Conservation (phyloP, 2,329 filamentous ascomycete genomes). For the Fusarium neocosmosporiellum region DNA sequence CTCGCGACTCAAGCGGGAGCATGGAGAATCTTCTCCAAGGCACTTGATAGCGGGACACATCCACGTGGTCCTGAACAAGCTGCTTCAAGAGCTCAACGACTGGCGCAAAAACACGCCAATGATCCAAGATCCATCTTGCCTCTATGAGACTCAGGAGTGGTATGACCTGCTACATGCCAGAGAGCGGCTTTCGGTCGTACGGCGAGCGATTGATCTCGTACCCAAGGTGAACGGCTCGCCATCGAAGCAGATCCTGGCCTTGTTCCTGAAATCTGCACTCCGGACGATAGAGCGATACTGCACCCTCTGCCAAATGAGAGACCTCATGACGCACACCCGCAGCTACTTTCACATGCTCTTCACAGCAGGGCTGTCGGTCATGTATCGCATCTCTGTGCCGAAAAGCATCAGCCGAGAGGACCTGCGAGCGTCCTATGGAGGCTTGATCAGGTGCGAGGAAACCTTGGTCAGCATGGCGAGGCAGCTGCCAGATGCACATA, state of each 20-base stretch:
- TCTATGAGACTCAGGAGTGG: slow-evolving; percentile 58
- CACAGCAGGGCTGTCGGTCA: slow-evolving; percentile 54
- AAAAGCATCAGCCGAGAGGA: slow-evolving; percentile 10
- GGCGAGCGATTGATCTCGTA: slow-evolving; percentile 54
- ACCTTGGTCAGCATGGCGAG: background rate
- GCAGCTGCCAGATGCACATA: slow-evolving; percentile 32
- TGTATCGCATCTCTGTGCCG: slow-evolving; percentile 43
- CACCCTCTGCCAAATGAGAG: slow-evolving; percentile 46
- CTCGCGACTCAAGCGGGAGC: slow-evolving; percentile 18
- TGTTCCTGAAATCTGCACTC: slow-evolving; percentile 50
- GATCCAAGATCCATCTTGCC: slow-evolving; percentile 47
- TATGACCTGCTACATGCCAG: slow-evolving; percentile 56
- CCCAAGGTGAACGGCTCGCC: slow-evolving; percentile 49
- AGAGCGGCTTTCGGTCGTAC: slow-evolving; percentile 53
- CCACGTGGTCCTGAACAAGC: slow-evolving; percentile 41
- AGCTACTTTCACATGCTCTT: slow-evolving; percentile 62
- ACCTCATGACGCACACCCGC: slow-evolving; percentile 55
- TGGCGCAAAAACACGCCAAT: slow-evolving; percentile 51
- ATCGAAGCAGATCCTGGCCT: slow-evolving; percentile 44
- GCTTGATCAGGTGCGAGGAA: background rate
- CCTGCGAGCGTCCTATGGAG: slow-evolving; percentile 2
- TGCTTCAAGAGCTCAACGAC: slow-evolving; percentile 48
- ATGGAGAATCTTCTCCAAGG: background rate
- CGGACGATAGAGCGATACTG: slow-evolving; percentile 54
- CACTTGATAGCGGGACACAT: slow-evolving; percentile 33